phyloP scores from a whole-genome alignment of 2,329 filamentous ascomycete genomes.

The Cordyceps cicadae region DNA sequence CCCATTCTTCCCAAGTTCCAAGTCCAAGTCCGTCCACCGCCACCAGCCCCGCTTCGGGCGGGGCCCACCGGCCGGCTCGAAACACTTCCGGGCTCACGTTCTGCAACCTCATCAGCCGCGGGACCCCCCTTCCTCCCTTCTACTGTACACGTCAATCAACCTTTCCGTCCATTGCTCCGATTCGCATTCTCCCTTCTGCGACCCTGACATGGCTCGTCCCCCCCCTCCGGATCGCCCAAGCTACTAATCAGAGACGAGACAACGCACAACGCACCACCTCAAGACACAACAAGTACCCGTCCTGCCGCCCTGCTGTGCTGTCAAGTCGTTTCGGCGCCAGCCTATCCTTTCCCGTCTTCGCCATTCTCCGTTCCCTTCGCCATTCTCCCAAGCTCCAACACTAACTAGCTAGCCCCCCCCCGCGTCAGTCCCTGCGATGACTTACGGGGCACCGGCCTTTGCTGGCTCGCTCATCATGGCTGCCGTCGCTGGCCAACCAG shows the following conservation, averaged over 20 bases:
- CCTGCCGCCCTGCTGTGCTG: too few species aligned
- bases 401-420: not conserved
- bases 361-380: not conserved
- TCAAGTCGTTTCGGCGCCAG: not conserved
- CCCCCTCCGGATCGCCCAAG: too few species aligned
- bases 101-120: not conserved
- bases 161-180: not conserved
- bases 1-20: too few species aligned
- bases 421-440: not conserved
- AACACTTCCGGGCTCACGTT: not conserved
- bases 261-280: not conserved
- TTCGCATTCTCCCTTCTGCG: not conserved
- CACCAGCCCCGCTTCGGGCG: not conserved
- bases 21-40: too few species aligned
- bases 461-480: not conserved
- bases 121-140: not conserved
- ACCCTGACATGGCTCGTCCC: not conserved
- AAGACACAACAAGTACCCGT: not conserved
- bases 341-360: not conserved
- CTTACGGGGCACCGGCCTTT: not conserved
- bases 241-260: not conserved
- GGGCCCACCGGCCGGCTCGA: not conserved
- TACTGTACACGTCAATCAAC: too few species aligned
- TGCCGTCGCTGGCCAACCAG: too few species aligned
- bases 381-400: not conserved